phyloP scores from a whole-genome alignment of 2,329 filamentous ascomycete genomes.

The Scedosporium minutisporum region DNA sequence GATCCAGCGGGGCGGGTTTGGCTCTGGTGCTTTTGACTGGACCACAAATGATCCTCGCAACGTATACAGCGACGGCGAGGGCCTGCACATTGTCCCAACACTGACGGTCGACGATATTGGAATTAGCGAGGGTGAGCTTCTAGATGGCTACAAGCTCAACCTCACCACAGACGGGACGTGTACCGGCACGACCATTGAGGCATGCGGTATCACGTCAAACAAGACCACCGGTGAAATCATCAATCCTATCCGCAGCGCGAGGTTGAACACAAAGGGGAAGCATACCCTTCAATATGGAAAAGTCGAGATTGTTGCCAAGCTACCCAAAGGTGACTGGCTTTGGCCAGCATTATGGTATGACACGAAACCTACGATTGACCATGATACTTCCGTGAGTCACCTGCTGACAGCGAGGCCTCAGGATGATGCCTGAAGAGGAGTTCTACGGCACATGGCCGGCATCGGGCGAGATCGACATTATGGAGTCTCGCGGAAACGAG shows the following conservation, averaged over 20 bases:
- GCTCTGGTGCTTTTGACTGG: constrained; percentile 72
- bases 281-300: constrained; percentile 73
- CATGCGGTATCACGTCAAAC: constrained; percentile 56
- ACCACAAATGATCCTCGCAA: constrained; percentile 67
- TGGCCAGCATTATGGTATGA: constrained; percentile 72
- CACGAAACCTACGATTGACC: constrained; percentile 27
- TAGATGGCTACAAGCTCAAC: constrained; percentile 58
- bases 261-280: constrained; percentile 65
- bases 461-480: constrained; percentile 77
- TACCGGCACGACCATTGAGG: constrained; percentile 37
- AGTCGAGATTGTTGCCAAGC: constrained; percentile 67
- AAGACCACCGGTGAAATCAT: constrained; percentile 62
- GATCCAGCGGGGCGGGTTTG: constrained; percentile 64
- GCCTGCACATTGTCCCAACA: constrained; percentile 67
- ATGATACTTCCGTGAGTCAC: too few relatives aligned
- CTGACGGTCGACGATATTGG: constrained; percentile 31
- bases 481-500: constrained; percentile 76
- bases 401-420: constrained; percentile 12
- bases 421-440: constrained; percentile 63
- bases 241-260: constrained; percentile 68
- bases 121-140: constrained; percentile 39
- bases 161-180: constrained; percentile 57
- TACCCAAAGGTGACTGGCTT: constrained; percentile 74
- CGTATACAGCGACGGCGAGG: constrained; percentile 59
- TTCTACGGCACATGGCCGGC: constrained; percentile 69